Base-by-base conservation (phyloP, 2,329 filamentous ascomycete species). In the Pseudocercospora ulei region DNA sequence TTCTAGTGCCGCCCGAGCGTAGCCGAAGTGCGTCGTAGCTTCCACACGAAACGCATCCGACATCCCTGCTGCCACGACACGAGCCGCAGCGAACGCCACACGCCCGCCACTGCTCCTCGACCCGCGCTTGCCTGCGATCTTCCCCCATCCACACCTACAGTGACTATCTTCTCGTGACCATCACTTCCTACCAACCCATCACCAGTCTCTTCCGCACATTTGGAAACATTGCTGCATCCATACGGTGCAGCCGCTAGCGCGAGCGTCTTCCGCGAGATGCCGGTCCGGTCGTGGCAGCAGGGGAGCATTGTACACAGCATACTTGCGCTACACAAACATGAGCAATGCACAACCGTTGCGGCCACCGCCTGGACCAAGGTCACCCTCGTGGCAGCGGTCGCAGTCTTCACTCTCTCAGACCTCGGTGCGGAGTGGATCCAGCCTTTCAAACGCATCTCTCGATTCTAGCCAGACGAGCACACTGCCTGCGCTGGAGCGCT, bases 391-490 rank as follows among this genome's bases (percentile, higher is more conserved):
- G 19, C 49, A 54, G 24, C 43, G 56, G 13, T 58, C 57, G 16
- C 54, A 56, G 20, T 58, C 57, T 7, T 53, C 56, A 11, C 41
- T 54, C 5, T 61, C 58, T 18, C 56, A 57, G 36, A 35, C 45
- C 6, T 57, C 53, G 4, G 9, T 52, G n/a, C 53, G 56, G 5
- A 60, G 58, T 28, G 54, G 57, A 24, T 59, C 57, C 2, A 58
- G 56, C 20, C 33, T 58, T 18, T 62, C 59, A 12, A 55, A 48
- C 25, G 50, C 53, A 5, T 61, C 58, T 39, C 62, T 59, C 35
- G 65, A 68, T 48, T 61, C 58, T 31, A 59, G 57, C 27, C 62
- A 64, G 36, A 14, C 40, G 16, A 28, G 30, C 20, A 38, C 53
- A 28, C 62, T 61, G 27, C 56, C 62, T 25, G 44, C 51, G 20